Base-by-base conservation (phyloP, 345 rosid species). In the Populus deltoides region DNA sequence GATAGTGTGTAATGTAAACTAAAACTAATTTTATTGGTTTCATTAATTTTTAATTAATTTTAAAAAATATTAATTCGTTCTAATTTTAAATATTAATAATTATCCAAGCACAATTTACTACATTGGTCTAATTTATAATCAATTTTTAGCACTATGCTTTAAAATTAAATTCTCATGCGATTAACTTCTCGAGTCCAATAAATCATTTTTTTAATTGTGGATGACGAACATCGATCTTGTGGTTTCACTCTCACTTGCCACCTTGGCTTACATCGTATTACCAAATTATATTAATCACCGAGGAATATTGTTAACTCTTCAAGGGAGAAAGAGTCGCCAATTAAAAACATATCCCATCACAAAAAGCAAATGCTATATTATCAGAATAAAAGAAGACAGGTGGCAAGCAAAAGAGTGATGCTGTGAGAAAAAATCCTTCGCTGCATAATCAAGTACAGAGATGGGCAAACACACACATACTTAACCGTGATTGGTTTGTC, bases 401-500 rank as follows among this genome's bases (percentile, higher is more conserved):
- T 90, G 91, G 87, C 92, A 27, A 79, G 67, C 86, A 81, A 82
- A 81, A 84, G 89, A 88, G 90, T 67, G 17, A 66, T 39, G 74
- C 9, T 13, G 51, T 15, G 81, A 53, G 77, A 86, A 76, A 88
- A 84, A 84, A 73, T 41, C 66, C 72, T 73, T 76, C 73, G 75
- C 15, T 41, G 83, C 72, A 73, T 81, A 77, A 83, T 81, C 78
- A 82, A 75, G 80, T 81, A 72, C 36, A 78, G 70, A 67, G 87
- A 79, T 87, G 88, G 87, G 79, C 86, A 77, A 78, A 73, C 81
- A 83, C 71, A 77, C 97, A 90, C 93, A 68, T 77, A 88, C 75
- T 74, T 66, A 78, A 51, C 67, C 38, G 66, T 79, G 75, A 90
- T 90, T 91, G 97, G 97, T 72, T 79, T 83, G 84, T 83, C 83